A percentile compares a stretch with the other conserved stretches of the same genome.
Evolutionary conservation across 257 asterid genomes (phyloP).

Genomic region (Scutellaria minor): DNA sequence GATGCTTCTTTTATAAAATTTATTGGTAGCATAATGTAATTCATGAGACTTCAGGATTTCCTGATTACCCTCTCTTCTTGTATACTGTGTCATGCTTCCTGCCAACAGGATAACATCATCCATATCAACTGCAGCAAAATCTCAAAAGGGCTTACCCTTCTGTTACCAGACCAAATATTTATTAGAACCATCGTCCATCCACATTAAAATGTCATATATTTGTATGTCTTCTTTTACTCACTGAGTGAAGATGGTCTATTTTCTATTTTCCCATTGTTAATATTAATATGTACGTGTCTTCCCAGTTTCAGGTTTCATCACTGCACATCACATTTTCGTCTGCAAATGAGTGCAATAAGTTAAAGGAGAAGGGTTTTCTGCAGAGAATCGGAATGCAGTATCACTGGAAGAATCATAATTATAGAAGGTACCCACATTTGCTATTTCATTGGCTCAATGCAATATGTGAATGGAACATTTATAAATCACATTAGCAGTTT

Average conservation of each 20-base stretch:
- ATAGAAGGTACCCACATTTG: slow-evolving; percentile 59
- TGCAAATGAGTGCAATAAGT: slow-evolving; percentile 63
- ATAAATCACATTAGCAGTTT: slow-evolving; percentile 14
- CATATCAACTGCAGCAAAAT: slow-evolving; percentile 5
- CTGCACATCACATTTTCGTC: slow-evolving; percentile 91
- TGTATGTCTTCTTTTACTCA: slow-evolving; percentile 24
- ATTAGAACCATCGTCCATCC: slow-evolving; percentile 25
- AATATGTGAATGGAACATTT: slow-evolving; percentile 34
- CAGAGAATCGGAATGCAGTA: slow-evolving; percentile 95
- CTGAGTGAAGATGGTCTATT: slow-evolving; percentile 20
- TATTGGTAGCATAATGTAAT: neutral
- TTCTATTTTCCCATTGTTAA: slow-evolving; percentile 7
- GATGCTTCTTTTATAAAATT: slow-evolving; percentile 1
- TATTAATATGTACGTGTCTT: slow-evolving; percentile 26
- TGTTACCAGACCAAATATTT: slow-evolving; percentile 16
- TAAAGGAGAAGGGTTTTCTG: slow-evolving; percentile 84
- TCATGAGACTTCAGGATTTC: slow-evolving; percentile 7
- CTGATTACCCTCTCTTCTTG: neutral
- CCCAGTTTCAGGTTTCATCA: slow-evolving; percentile 88
- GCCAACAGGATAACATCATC: neutral
- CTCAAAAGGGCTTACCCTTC: neutral
- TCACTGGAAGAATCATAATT: slow-evolving; percentile 91
- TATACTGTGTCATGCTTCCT: slow-evolving; percentile 2
- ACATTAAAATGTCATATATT: slow-evolving; percentile 23
- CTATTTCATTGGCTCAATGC: slow-evolving; percentile 28